Evolutionary conservation across 306 rosid genomes (phyloP), one percentile per base, ranked within the genome.

Genomic region (Corylus heterophylla): DNA sequence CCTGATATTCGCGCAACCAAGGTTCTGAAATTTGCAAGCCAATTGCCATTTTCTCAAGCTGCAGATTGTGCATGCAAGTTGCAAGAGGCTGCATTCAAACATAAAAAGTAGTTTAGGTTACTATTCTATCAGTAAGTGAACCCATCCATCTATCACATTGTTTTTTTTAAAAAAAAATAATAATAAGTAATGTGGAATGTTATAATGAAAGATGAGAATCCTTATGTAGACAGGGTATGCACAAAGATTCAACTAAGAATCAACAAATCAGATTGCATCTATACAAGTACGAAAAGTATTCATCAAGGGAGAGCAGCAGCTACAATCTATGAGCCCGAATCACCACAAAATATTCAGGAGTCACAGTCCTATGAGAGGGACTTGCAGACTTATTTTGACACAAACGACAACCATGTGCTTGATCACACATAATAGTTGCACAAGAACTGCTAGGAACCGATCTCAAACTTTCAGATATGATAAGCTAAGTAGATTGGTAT

Each of bases 1-100:
- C 98, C 98, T 95, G 98, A 84, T 95, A 95, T 92, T 95, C 98
- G 6, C 98, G 98, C n/a, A 92, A 85, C 98, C 98, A 92, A 44
- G 98, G 98, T 87, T 95, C 98, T 69, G 97, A 76, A 82, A 95
- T 92, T 86, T 95, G 98, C 90, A 95, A 77, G 72, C 94, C 94
- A 85, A 92, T 87, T 54, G 98, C 98, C 94, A 92, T 84, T 89
- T 92, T 95, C 82, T 25, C 92, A 52, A 79, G 85, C 88, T 91
- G 98, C 75, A 95, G 80, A 81, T 91, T 93, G 75, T 91, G 92
- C 98, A 95, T 92, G 92, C 98, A 95, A 13, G 86, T 92, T 66
- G 98, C 92, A 44, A 95, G 97, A 74, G 95, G 98, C 98, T 95
- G 89, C 79, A 73, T 42, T 79, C 78, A 59, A 7, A 69, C 71